These are phyloP conservation scores for Penicillium flavigenum DNA, from an alignment of 495 filamentous ascomycete genomes.

Conservation along the genomic window DNA sequence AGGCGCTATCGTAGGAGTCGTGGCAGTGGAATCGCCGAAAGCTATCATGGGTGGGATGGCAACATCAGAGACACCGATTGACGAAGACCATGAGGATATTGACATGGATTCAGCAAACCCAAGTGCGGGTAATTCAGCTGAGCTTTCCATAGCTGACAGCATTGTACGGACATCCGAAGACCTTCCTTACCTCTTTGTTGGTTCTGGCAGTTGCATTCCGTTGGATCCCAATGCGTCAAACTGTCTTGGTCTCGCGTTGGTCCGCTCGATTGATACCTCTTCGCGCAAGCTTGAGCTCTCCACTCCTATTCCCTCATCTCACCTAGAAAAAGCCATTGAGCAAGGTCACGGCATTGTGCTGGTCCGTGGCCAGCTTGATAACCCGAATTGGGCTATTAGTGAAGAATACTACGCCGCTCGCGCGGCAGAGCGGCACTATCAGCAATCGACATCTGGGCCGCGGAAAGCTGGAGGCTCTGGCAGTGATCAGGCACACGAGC, in stretches of 20 bases:
- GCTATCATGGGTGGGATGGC: slow-evolving; percentile 29
- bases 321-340: slow-evolving; percentile 34
- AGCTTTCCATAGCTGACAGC: slow-evolving; percentile 17
- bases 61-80: slow-evolving; percentile 1
- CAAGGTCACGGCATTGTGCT: slow-evolving; percentile 46
- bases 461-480: slow-evolving; percentile 25
- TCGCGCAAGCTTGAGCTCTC: slow-evolving; percentile 45
- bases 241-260: slow-evolving; percentile 52
- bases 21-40: slow-evolving; percentile 48
- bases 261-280: slow-evolving; percentile 46
- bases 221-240: slow-evolving; percentile 45
- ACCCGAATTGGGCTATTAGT: slow-evolving; percentile 51
- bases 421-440: slow-evolving; percentile 38
- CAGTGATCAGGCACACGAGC: slow-evolving; percentile 8
- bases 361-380: slow-evolving; percentile 53
- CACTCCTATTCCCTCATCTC: slow-evolving; percentile 45
- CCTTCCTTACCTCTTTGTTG: slow-evolving; percentile 46
- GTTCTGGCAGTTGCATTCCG: slow-evolving; percentile 38
- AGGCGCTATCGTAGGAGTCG: slow-evolving; percentile 57
- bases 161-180: slow-evolving; percentile 38
- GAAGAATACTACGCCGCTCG: slow-evolving; percentile 47
- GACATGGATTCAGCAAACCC: slow-evolving; percentile 26
- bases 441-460: slow-evolving; percentile 22
- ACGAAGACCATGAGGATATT: slow-evolving; percentile 23
- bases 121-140: background rate